phyloP scores from a whole-genome alignment of 2,329 filamentous ascomycete genomes.

The Diplodia corticola region DNA sequence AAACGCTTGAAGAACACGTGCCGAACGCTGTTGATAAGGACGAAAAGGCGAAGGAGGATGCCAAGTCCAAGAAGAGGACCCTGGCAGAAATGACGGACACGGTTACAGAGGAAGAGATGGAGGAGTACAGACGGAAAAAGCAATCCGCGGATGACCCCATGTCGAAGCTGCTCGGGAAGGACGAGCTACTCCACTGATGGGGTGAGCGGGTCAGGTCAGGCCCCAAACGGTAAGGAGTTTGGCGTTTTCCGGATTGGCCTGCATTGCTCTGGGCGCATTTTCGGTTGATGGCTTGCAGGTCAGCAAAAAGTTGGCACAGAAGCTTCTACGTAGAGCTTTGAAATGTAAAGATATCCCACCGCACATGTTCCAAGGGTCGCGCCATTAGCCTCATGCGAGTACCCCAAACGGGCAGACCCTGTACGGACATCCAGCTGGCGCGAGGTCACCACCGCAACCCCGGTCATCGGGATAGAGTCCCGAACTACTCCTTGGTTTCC shows the following conservation, averaged over 20 bases:
- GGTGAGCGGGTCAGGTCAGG: neutral
- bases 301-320: neutral
- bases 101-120: constrained; percentile 80
- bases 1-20: constrained; percentile 42
- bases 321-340: neutral
- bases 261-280: neutral
- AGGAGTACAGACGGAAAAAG: constrained; percentile 77
- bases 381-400: neutral
- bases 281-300: neutral
- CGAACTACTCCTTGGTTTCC: neutral
- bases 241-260: neutral
- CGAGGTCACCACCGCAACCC: neutral
- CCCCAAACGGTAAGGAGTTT: neutral
- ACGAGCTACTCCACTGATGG: constrained; percentile 55
- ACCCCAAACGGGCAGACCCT: neutral
- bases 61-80: constrained; percentile 66
- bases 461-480: neutral
- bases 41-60: constrained; percentile 41
- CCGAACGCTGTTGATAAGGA: constrained; percentile 46
- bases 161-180: constrained; percentile 75
- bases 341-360: constrained; percentile 12
- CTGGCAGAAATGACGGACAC: constrained; percentile 76
- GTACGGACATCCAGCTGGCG: neutral
- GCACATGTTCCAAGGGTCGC: neutral
- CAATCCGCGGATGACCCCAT: constrained; percentile 80